phyloP scores from a whole-genome alignment of 1,284 basidiomycete genomes.

The Hemileia vastatrix region DNA sequence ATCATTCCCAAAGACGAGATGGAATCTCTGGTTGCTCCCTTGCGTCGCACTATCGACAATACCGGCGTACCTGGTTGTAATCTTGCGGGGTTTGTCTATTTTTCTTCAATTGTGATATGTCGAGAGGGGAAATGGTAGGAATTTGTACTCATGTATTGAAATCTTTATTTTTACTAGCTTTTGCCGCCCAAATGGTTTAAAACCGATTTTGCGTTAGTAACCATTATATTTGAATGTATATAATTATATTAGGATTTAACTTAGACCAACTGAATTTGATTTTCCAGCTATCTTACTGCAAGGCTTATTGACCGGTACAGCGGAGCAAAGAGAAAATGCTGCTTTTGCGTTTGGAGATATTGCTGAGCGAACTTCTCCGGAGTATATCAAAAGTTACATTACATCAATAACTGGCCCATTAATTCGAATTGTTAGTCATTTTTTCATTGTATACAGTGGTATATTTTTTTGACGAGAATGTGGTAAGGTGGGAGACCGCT shows the following conservation, averaged over 20 bases:
- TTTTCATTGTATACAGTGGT: too few species aligned
- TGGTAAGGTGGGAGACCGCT: conserved; percentile 42
- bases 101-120: not conserved
- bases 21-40: conserved; percentile 74
- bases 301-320: conserved; percentile 37
- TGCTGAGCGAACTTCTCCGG: conserved; percentile 77
- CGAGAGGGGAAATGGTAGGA: not conserved
- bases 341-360: conserved; percentile 91
- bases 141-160: conserved; percentile 10
- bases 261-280: not conserved
- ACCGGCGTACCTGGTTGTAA: conserved; percentile 66
- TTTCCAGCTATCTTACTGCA: conserved; percentile 19
- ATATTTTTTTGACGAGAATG: not conserved
- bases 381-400: conserved; percentile 87
- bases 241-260: not conserved
- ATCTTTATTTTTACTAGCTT: conserved; percentile 56
- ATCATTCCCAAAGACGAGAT: conserved; percentile 84
- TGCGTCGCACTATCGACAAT: conserved; percentile 77
- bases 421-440: conserved; percentile 48
- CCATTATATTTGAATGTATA: conserved; percentile 72
- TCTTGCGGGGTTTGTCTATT: conserved; percentile 49
- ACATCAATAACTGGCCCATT: conserved; percentile 93
- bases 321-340: conserved; percentile 67
- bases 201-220: conserved; percentile 68
- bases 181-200: conserved; percentile 78